Base-by-base conservation (phyloP, 805 yeast species). In the Candida orba region DNA sequence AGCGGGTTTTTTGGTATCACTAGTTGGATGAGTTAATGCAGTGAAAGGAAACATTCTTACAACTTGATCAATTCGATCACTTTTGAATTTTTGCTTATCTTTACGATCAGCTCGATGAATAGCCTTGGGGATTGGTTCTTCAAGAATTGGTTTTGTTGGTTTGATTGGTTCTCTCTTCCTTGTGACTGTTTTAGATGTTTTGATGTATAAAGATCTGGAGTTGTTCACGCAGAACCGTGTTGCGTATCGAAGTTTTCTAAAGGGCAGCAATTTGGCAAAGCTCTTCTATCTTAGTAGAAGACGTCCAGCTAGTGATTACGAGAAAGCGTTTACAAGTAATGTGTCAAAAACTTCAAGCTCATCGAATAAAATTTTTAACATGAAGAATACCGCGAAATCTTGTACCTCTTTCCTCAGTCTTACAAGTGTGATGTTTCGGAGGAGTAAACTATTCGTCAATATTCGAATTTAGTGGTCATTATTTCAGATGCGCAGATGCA, bases 401-500 rank as follows among this genome's bases (percentile, higher is more conserved):
- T 20, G 22, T 20, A 4, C 5, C 5, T 20, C n/a, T n/a, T n/a
- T n/a, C n/a, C n/a, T n/a, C n/a, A 20, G 5, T 20, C 22, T 20
- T 20, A 20, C 22, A 20, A 20, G 5, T 5, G 4, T 4, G 5
- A 20, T 20, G 5, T 20, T 20, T 20, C n/a, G 22, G 5, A 20
- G 5, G 5, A 20, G 22, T 20, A 5, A 20, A 20, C 22, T 20
- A 5, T 20, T 20, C 22, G 34, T 25, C 33, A 35, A 32, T 18
- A 27, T n/a, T n/a, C n/a, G n/a, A n/a, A 8, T 10, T 20, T 23
- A 12, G 25, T 17, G 38, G 18, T 29, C 39, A 43, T 35, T 40
- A 39, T 35, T 81, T 75, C 60, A 90, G 72, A 64, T 90, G 96
- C 1, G 96, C 96, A 17, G 83, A 68, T 6, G 96, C 96, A 59